Percentiles rank a stretch among this genome's conserved stretches.
phyloP scores from a whole-genome alignment of 164 flowering plant genomes.

The Magnolia officinalis region DNA sequence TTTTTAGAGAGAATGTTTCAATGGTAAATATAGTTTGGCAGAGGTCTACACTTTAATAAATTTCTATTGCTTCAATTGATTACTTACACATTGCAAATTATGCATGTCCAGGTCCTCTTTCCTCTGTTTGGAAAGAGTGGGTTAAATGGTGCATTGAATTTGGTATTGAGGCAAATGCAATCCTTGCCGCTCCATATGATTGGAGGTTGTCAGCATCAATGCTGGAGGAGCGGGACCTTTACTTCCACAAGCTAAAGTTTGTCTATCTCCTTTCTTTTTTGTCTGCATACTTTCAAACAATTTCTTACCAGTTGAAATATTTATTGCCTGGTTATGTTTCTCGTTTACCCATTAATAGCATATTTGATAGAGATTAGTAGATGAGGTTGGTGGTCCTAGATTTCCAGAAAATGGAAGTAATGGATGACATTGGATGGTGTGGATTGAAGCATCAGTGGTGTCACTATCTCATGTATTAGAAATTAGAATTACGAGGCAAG shows the following conservation, averaged over 20 bases:
- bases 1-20: neutral
- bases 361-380: neutral
- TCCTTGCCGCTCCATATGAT: conserved; percentile 93
- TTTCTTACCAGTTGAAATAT: neutral
- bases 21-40: neutral
- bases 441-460: neutral
- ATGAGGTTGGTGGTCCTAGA: neutral
- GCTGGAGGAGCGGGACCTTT: conserved; percentile 98
- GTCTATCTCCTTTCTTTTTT: conserved; percentile 21
- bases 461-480: too few species aligned
- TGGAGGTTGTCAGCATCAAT: conserved; percentile 94
- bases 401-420: neutral
- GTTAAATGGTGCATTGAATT: conserved; percentile 97
- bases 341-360: too few species aligned
- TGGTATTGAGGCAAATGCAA: conserved; percentile 95
- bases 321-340: neutral
- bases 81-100: conserved; percentile 11
- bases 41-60: neutral
- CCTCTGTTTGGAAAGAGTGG: conserved; percentile 99
- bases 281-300: neutral
- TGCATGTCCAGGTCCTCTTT: conserved; percentile 75
- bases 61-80: conserved; percentile 3
- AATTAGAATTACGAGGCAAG: too few species aligned
- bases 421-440: neutral
- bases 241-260: conserved; percentile 95